These are phyloP conservation scores for Ceriops tagal DNA, from an alignment of 345 rosid genomes.

Conservation along the genomic window DNA sequence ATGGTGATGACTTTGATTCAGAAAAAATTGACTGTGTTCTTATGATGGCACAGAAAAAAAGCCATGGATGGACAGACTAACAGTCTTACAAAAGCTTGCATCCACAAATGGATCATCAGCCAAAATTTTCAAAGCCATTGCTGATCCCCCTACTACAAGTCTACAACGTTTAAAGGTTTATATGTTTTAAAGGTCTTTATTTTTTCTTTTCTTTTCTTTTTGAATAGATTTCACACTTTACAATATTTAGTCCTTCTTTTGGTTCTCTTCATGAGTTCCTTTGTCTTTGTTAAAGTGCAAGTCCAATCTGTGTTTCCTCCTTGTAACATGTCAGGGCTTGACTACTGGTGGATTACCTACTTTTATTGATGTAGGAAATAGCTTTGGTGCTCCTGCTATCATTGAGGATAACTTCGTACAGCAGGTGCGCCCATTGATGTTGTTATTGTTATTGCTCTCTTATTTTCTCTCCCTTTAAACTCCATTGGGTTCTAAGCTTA, in stretches of 20 bases:
- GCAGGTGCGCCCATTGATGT: slow-evolving; percentile 43
- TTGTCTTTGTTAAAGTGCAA: neutral
- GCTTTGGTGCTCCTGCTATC: slow-evolving; percentile 94
- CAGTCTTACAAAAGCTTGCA: slow-evolving; percentile 64
- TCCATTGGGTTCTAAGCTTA: neutral
- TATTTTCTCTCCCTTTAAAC: neutral
- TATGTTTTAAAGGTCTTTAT: neutral
- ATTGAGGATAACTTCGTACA: slow-evolving; percentile 77
- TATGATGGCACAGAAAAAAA: slow-evolving; percentile 36
- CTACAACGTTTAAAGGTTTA: slow-evolving; percentile 82
- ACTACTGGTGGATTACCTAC: slow-evolving; percentile 96
- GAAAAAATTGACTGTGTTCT: neutral
- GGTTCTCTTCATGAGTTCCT: neutral
- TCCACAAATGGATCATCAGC: slow-evolving; percentile 53
- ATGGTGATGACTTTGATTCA: too few relatives aligned
- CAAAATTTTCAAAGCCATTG: slow-evolving; percentile 83
- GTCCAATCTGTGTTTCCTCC: neutral
- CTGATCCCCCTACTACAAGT: slow-evolving; percentile 98
- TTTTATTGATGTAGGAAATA: slow-evolving; percentile 86
- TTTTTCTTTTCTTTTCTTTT: neutral
- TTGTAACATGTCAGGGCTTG: slow-evolving; percentile 51
- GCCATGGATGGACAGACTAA: slow-evolving; percentile 91
- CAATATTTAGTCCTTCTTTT: neutral
- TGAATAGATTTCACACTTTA: neutral
- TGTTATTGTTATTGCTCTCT: neutral